Base-by-base conservation (phyloP, 305 asterid genomes). In the Withania somnifera region DNA sequence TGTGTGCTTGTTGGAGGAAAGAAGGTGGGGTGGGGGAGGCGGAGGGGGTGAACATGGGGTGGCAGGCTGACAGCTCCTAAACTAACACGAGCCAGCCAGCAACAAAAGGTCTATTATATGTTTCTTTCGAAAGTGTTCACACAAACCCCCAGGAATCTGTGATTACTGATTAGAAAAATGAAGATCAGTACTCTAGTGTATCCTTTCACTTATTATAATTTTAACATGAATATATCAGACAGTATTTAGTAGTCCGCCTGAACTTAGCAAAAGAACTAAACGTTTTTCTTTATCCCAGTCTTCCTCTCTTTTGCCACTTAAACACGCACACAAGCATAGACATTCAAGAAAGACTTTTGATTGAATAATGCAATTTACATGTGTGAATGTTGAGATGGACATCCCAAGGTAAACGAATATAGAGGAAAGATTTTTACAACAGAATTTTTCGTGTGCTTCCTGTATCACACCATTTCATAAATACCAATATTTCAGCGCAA, bases 301-400 rank as follows among this genome's bases (percentile, higher is more conserved):
- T 54, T 54, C 68, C 71, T 63, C n/a, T 24, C 47, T 64, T 71
- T 45, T 7, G 6, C 22, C 38, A 71, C 78, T 40, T 20, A 0
- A 60, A 40, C 40, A 42, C 56, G 22, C 53, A 42, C 38, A 42
- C 13, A 69, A 28, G 9, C n/a, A 64, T 34, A 75, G 17, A 15
- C 45, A 26, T 50, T 75, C 42, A 75, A 50, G 61, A 75, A 75
- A 75, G 11, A 75, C 45, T 47, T 8, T 26, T 75, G 26, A 75
- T 75, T 75, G 79, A 75, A 47, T 75, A 75, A 26, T 26, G 61
- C 79, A 75, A 75, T 75, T 75, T 75, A 75, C 79, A 75, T 26
- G 28, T 50, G 79, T 4, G 42, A 47, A 42, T 2, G 42, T 26
- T 75, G 26, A 4, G 40, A 36, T 7, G 40, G 6, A 36, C 40